A percentile compares a stretch with the other conserved stretches of the same genome.
phyloP scores from a whole-genome alignment of 805 yeast genomes.

The Lachancea mirantina region DNA sequence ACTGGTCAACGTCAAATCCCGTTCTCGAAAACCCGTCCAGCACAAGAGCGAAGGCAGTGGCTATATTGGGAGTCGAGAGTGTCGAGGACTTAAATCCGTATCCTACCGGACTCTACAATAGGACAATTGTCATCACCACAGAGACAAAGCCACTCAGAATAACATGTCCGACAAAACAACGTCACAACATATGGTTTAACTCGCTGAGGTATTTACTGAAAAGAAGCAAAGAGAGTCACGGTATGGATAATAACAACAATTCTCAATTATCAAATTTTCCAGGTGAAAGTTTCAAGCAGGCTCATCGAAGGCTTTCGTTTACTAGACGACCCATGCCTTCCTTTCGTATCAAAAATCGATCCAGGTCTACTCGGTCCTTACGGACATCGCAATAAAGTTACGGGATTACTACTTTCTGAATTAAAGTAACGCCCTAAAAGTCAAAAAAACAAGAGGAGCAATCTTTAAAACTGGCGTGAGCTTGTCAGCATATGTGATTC shows the following conservation, averaged over 20 bases:
- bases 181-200: constrained; percentile 89
- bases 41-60: constrained; percentile 68
- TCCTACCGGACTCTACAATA: constrained; percentile 83
- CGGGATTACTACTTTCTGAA: too few species aligned
- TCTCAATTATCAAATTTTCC: constrained; percentile 24
- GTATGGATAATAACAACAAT: constrained; percentile 37
- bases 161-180: constrained; percentile 79
- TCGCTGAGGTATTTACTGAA: constrained; percentile 70
- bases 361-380: constrained; percentile 3
- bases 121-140: constrained; percentile 71
- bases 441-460: too few species aligned
- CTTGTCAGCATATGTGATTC: too few species aligned
- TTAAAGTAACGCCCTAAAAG: too few species aligned
- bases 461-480: too few species aligned
- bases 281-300: constrained; percentile 15
- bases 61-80: constrained; percentile 70
- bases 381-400: background rate
- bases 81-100: constrained; percentile 79
- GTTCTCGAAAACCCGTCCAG: constrained; percentile 59
- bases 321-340: constrained; percentile 11
- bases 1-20: constrained; percentile 84
- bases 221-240: constrained; percentile 52
- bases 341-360: background rate
- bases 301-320: constrained; percentile 15
- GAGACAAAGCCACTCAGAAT: constrained; percentile 60